Percentiles rank a stretch among this genome's conserved stretches.
phyloP scores from a whole-genome alignment of 495 filamentous ascomycete genomes.

The Chaetomium tenue region DNA sequence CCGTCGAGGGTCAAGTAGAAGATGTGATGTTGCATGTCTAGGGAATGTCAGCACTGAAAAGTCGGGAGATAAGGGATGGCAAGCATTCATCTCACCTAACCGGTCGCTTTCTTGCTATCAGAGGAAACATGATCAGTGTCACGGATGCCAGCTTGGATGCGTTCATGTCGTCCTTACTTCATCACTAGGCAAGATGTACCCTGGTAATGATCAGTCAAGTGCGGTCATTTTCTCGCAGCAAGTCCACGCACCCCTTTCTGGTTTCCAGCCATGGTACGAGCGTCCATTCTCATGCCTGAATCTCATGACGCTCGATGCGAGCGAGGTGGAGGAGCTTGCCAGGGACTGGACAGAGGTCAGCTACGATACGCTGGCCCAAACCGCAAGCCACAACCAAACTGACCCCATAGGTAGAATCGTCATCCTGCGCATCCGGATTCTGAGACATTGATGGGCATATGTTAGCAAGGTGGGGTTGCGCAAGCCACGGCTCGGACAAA shows the following conservation, averaged over 20 bases:
- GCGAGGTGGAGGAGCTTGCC: neutral
- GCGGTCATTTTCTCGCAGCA: neutral
- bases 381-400: neutral
- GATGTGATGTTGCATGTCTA: slow-evolving; percentile 2
- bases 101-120: slow-evolving; percentile 2
- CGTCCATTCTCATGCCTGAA: neutral
- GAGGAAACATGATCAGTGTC: neutral
- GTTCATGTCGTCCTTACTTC: neutral
- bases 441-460: neutral
- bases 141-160: no score
- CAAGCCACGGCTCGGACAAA: neutral
- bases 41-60: neutral
- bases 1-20: slow-evolving; percentile 4
- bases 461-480: neutral
- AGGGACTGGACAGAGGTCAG: neutral
- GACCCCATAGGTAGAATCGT: neutral
- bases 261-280: neutral
- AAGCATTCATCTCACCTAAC: neutral
- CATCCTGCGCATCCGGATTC: neutral
- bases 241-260: neutral
- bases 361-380: neutral
- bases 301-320: neutral
- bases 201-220: neutral
- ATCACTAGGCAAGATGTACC: neutral
- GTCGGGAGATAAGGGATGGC: neutral